These are phyloP conservation scores for Agapanthus africanus DNA, from an alignment of 106 monocot genomes.

Conservation along the genomic window DNA sequence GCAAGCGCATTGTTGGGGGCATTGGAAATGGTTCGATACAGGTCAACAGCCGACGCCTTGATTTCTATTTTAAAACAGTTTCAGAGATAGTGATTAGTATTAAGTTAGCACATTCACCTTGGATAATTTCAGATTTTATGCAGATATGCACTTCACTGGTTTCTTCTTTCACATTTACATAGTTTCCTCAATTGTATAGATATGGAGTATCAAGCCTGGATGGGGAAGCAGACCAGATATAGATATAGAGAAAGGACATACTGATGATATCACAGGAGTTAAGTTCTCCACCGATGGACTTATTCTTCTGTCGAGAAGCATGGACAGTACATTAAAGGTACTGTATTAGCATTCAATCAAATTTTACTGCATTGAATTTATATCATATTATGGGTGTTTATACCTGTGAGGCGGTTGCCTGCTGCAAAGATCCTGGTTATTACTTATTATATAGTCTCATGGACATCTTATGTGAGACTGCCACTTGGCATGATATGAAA, in stretches of 20 bases:
- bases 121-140: background rate
- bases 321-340: conserved; percentile 88
- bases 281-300: conserved; percentile 78
- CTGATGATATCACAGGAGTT: conserved; percentile 89
- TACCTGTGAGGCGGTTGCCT: conserved; percentile 1
- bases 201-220: conserved; percentile 93
- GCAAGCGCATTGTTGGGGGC: conserved; percentile 87
- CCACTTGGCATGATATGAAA: too few species aligned
- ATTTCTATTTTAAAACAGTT: background rate
- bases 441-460: too few species aligned
- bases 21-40: conserved; percentile 97
- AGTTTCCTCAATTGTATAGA: conserved; percentile 19
- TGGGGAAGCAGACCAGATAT: conserved; percentile 99
- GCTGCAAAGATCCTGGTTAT: too few species aligned
- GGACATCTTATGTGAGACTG: too few species aligned
- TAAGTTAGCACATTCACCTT: background rate
- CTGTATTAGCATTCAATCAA: background rate
- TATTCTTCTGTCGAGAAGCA: conserved; percentile 90
- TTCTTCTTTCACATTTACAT: background rate
- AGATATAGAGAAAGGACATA: conserved; percentile 64
- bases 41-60: conserved; percentile 28
- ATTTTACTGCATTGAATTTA: background rate
- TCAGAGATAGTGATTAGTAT: background rate
- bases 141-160: background rate
- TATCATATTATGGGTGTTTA: background rate